phyloP scores from a whole-genome alignment of 2,329 filamentous ascomycete species.

The Domatiomyces globalis region DNA sequence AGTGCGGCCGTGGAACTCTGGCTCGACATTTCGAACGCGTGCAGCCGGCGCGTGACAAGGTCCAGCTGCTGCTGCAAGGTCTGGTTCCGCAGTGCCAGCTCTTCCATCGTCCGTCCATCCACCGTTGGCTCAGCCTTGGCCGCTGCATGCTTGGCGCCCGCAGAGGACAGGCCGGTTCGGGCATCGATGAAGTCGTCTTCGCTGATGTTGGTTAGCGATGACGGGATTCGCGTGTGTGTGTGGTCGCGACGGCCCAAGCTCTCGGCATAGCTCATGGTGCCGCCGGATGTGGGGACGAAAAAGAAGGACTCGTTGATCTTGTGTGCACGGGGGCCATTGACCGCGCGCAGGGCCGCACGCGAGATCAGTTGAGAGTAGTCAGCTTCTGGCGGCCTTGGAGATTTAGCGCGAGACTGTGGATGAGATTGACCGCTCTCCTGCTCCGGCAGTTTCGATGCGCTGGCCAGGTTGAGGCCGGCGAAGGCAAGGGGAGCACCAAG shows the following conservation, averaged over 20 bases:
- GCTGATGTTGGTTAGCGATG: constrained; percentile 44
- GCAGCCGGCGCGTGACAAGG: constrained; percentile 71
- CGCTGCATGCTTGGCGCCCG: constrained; percentile 28
- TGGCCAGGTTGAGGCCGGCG: constrained; percentile 68
- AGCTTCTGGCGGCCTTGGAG: constrained; percentile 28
- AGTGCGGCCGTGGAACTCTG: constrained; percentile 77
- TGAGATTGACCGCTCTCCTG: constrained; percentile 12
- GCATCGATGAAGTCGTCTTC: constrained; percentile 89
- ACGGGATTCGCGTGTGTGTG: constrained; percentile 22
- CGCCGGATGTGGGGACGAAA: constrained; percentile 80
- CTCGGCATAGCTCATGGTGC: constrained; percentile 83
- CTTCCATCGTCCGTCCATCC: constrained; percentile 58
- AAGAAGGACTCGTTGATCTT: constrained; percentile 67
- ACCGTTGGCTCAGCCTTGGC: constrained; percentile 11
- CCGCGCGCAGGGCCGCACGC: constrained; percentile 64
- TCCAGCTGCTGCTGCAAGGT: constrained; percentile 75
- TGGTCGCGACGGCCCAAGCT: constrained; percentile 51
- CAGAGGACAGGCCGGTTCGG: constrained; percentile 42
- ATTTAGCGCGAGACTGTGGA: constrained; percentile 20
- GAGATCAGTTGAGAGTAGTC: constrained; percentile 78
- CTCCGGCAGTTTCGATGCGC: constrained; percentile 18
- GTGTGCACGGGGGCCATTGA: constrained; percentile 38
- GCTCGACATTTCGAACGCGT: constrained; percentile 82
- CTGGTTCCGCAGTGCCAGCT: constrained; percentile 76
- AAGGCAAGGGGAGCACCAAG: constrained; percentile 86